phyloP scores from a whole-genome alignment of 2,329 filamentous ascomycete species.

The Talaromyces sp. region DNA sequence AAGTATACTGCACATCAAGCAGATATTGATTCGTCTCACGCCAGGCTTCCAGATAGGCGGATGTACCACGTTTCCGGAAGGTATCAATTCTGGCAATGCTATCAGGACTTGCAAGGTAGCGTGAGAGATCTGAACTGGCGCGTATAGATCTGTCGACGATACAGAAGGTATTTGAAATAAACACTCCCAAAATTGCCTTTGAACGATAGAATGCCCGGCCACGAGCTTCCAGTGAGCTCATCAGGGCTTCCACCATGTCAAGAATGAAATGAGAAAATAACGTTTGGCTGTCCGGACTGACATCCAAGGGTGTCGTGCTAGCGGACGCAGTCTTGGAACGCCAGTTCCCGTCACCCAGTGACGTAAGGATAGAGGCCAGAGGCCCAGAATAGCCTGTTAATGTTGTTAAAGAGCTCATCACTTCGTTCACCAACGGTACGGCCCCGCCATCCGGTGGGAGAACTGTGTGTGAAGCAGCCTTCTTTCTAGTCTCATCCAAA shows the following conservation, averaged over 20 bases:
- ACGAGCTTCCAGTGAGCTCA: constrained; percentile 70
- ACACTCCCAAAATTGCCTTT: constrained; percentile 77
- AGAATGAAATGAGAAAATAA: constrained; percentile 85
- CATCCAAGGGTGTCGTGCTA: constrained; percentile 72
- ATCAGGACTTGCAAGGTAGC: constrained; percentile 59
- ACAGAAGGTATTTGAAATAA: constrained; percentile 80
- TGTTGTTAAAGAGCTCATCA: constrained; percentile 77
- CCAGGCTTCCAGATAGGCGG: constrained; percentile 79
- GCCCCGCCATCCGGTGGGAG: constrained; percentile 75
- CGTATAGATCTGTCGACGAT: constrained; percentile 80
- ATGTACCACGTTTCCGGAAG: constrained; percentile 82
- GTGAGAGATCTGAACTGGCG: constrained; percentile 65
- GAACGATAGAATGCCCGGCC: constrained; percentile 67
- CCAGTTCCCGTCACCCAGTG: constrained; percentile 91
- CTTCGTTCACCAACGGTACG: constrained; percentile 72
- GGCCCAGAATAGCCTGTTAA: constrained; percentile 84
- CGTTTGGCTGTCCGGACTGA: constrained; percentile 79
- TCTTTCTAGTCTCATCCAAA: constrained; percentile 74
- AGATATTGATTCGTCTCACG: constrained; percentile 79
- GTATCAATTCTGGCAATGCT: constrained; percentile 65
- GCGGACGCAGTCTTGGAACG: constrained; percentile 56
- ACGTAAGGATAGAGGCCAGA: constrained; percentile 83
- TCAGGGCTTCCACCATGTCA: constrained; percentile 79
- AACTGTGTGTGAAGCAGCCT: constrained; percentile 58
- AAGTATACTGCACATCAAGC: constrained; percentile 89